Evolutionary conservation across 805 yeast genomes (phyloP).

Genomic region (Cyberlindnera xishuangbannaensis): DNA sequence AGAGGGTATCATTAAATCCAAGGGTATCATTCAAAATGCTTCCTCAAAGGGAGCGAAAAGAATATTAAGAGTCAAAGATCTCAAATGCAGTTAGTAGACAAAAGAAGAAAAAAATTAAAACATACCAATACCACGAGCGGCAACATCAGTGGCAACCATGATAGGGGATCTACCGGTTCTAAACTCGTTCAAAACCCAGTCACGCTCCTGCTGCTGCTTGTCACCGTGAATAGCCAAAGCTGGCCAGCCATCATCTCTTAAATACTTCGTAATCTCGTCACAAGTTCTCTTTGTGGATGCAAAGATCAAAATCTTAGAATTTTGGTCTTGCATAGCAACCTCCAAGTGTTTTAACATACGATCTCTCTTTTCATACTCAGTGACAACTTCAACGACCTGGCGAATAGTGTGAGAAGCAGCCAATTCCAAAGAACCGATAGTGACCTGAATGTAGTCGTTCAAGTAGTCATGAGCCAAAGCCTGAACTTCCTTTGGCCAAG

Average conservation of each 20-base stretch:
- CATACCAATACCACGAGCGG: constrained; percentile 99
- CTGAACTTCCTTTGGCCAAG: constrained; percentile 99
- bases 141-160: constrained; percentile 99
- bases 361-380: constrained; percentile 93
- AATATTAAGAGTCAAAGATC: constrained; percentile 16
- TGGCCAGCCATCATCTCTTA: constrained; percentile 97
- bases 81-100: constrained; percentile 18
- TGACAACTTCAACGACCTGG: constrained; percentile 85
- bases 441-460: constrained; percentile 91
- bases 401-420: constrained; percentile 96
- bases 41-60: not conserved
- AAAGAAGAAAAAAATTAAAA: constrained; percentile 26
- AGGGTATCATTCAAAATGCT: too few species aligned
- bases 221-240: constrained; percentile 99
- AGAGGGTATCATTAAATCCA: too few species aligned
- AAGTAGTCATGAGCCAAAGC: constrained; percentile 87
- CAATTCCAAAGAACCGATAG: constrained; percentile 91
- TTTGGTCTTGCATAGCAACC: constrained; percentile 62
- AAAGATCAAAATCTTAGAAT: constrained; percentile 78
- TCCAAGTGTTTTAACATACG: constrained; percentile 79
- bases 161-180: constrained; percentile 89
- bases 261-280: constrained; percentile 86
- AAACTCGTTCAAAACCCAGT: constrained; percentile 95
- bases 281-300: constrained; percentile 98
- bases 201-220: constrained; percentile 96